These are phyloP conservation scores for Prinsepia uniflora DNA, from an alignment of 306 rosid genomes.

Conservation along the genomic window DNA sequence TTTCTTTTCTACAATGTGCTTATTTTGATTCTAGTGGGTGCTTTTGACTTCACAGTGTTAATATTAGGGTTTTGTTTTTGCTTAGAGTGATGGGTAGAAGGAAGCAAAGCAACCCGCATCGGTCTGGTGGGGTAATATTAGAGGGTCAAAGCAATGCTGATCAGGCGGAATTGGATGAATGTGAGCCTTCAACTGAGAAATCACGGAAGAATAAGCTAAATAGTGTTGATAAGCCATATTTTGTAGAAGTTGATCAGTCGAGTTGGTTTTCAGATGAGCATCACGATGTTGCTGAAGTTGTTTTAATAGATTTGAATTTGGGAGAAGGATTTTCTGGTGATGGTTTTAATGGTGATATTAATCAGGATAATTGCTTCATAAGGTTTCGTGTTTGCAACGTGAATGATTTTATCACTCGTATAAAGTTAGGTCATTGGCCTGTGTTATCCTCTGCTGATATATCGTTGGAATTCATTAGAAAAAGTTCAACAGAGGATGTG, in stretches of 20 bases:
- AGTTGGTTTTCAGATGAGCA: conserved; percentile 57
- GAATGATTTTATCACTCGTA: conserved; percentile 43
- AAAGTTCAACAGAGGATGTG: conserved; percentile 23
- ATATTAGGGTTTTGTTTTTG: background rate
- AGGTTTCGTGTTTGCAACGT: conserved; percentile 64
- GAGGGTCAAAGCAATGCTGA: conserved; percentile 35
- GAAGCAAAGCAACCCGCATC: conserved; percentile 64
- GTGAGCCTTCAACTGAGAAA: conserved; percentile 28
- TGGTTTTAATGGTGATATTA: conserved; percentile 41
- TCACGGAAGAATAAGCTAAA: conserved; percentile 32
- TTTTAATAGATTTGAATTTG: conserved; percentile 48
- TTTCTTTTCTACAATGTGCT: too few species aligned
- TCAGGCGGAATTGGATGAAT: conserved; percentile 38
- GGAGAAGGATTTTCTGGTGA: conserved; percentile 52
- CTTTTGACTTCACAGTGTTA: background rate
- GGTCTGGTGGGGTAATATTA: conserved; percentile 50
- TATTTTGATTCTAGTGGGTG: background rate
- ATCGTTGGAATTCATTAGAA: conserved; percentile 59
- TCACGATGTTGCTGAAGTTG: conserved; percentile 79
- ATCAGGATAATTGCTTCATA: conserved; percentile 40
- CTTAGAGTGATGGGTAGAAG: conserved; percentile 69
- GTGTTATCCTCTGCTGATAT: conserved; percentile 58
- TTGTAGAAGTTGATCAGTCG: conserved; percentile 66
- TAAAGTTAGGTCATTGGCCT: conserved; percentile 90
- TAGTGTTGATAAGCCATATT: conserved; percentile 42